phyloP scores from a whole-genome alignment of 768 basidiomycete species.

The Pseudohyphozyma bogoriensis region DNA sequence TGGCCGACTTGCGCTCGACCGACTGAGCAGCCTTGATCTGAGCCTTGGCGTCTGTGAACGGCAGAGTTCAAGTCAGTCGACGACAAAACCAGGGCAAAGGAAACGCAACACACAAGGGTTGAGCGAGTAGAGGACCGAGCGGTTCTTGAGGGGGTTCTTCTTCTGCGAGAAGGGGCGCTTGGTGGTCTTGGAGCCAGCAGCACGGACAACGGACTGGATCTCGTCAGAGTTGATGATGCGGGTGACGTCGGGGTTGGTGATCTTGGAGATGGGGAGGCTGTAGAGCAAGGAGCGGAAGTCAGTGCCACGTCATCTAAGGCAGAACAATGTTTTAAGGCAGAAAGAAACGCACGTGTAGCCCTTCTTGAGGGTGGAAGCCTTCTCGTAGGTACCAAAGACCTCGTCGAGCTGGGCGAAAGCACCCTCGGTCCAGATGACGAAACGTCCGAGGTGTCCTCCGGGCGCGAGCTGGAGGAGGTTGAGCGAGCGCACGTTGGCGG shows the following conservation, averaged over 20 bases:
- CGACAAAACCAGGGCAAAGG: not conserved
- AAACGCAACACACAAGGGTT: slow-evolving; percentile 37
- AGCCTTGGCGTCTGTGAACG: slow-evolving; percentile 38
- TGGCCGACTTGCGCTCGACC: too few species aligned
- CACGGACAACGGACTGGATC: slow-evolving; percentile 92
- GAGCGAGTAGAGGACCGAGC: slow-evolving; percentile 41
- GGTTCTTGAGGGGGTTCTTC: slow-evolving; percentile 59
- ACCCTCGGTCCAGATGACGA: slow-evolving; percentile 97
- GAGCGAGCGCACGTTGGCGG: slow-evolving; percentile 82
- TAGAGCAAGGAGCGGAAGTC: slow-evolving; percentile 2
- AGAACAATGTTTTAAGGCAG: not conserved
- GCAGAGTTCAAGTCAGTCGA: not conserved
- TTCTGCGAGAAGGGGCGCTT: slow-evolving; percentile 97
- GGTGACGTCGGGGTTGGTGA: slow-evolving; percentile 91
- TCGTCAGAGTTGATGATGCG: slow-evolving; percentile 96
- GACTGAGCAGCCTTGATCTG: too few species aligned
- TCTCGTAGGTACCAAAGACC: slow-evolving; percentile 90
- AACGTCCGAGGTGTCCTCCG: slow-evolving; percentile 97
- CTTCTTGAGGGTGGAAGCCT: slow-evolving; percentile 74
- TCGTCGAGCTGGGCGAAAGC: slow-evolving; percentile 89
- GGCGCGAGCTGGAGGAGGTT: slow-evolving; percentile 99
- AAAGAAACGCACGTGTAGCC: slow-evolving; percentile 58
- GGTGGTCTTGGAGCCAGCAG: slow-evolving; percentile 68
- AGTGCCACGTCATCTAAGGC: too few species aligned
- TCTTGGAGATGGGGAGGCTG: slow-evolving; percentile 90